Percentiles rank a stretch among this genome's conserved stretches.
Evolutionary conservation across 1,284 basidiomycete species (phyloP).

Genomic region (Tylopilus sp.): DNA sequence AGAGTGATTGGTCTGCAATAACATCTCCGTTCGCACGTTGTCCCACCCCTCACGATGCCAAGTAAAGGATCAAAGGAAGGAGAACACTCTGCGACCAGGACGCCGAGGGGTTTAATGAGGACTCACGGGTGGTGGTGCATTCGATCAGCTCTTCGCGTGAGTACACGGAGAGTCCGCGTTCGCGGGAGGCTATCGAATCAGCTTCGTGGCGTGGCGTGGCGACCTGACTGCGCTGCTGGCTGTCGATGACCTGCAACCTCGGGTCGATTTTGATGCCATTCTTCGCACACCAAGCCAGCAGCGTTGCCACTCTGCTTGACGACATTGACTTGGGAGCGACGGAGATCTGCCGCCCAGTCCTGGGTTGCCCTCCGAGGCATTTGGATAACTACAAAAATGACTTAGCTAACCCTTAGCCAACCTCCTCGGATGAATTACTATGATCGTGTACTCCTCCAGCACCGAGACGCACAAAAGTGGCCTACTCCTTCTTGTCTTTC

Average conservation of each 20-base stretch:
- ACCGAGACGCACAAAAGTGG: slow-evolving; percentile 2
- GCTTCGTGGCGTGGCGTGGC: slow-evolving; percentile 1
- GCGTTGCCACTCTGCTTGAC: slow-evolving; percentile 7
- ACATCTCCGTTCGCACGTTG: slow-evolving; percentile 1
- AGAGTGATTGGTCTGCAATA: background rate
- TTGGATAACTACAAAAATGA: slow-evolving; percentile 22
- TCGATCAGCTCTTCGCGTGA: slow-evolving; percentile 41
- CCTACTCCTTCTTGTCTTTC: slow-evolving; percentile 43
- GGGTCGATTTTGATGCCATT: slow-evolving; percentile 48
- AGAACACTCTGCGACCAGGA: slow-evolving; percentile 5
- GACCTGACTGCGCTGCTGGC: background rate
- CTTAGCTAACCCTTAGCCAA: slow-evolving; percentile 21
- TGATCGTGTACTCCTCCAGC: slow-evolving; percentile 5
- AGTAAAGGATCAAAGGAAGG: slow-evolving; percentile 2
- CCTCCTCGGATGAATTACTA: no score
- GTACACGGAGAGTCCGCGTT: slow-evolving; percentile 41
- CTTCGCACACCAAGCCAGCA: slow-evolving; percentile 49
- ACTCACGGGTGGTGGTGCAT: slow-evolving; percentile 41
- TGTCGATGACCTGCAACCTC: slow-evolving; percentile 40
- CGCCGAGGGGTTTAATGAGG: slow-evolving; percentile 16
- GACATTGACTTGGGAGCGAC: slow-evolving; percentile 16
- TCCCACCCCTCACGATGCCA: background rate
- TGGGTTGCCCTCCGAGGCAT: slow-evolving; percentile 20
- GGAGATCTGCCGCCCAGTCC: background rate
- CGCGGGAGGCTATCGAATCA: slow-evolving; percentile 4